Percentiles rank a stretch among this genome's conserved stretches.
phyloP scores from a whole-genome alignment of 441 rosid genomes.

The Jatropha multifida region DNA sequence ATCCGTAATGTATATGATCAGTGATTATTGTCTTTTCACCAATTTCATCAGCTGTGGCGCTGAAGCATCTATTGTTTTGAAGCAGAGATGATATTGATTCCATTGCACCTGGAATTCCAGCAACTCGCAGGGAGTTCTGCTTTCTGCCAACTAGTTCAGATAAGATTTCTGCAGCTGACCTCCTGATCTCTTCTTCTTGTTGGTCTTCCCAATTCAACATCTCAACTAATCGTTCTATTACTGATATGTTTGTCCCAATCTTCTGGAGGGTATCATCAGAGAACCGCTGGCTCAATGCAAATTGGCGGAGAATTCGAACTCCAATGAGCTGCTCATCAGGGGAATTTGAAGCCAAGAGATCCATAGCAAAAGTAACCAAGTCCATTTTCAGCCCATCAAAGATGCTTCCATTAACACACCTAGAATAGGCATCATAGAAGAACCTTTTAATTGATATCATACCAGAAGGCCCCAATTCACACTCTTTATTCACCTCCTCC shows the following conservation, averaged over 20 bases:
- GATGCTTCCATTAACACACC: conserved; percentile 77
- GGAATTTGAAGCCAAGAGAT: conserved; percentile 62
- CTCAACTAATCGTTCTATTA: conserved; percentile 81
- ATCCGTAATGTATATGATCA: conserved; percentile 51
- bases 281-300: conserved; percentile 41
- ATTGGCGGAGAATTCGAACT: conserved; percentile 65
- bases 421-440: conserved; percentile 89
- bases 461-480: conserved; percentile 68
- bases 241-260: conserved; percentile 62
- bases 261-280: conserved; percentile 82
- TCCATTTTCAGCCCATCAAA: conserved; percentile 95
- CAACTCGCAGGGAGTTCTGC: conserved; percentile 77
- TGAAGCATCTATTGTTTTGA: conserved; percentile 52
- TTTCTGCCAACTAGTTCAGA: conserved; percentile 78
- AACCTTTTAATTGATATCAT: conserved; percentile 67
- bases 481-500: conserved; percentile 71
- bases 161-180: conserved; percentile 74
- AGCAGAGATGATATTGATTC: conserved; percentile 91
- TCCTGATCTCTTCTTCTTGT: conserved; percentile 78
- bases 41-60: conserved; percentile 69
- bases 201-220: conserved; percentile 93
- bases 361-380: conserved; percentile 72
- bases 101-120: conserved; percentile 91
- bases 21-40: conserved; percentile 55
- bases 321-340: conserved; percentile 91